Evolutionary conservation across 2,329 filamentous ascomycete genomes (phyloP).

Genomic region (Aciculosporium take): DNA sequence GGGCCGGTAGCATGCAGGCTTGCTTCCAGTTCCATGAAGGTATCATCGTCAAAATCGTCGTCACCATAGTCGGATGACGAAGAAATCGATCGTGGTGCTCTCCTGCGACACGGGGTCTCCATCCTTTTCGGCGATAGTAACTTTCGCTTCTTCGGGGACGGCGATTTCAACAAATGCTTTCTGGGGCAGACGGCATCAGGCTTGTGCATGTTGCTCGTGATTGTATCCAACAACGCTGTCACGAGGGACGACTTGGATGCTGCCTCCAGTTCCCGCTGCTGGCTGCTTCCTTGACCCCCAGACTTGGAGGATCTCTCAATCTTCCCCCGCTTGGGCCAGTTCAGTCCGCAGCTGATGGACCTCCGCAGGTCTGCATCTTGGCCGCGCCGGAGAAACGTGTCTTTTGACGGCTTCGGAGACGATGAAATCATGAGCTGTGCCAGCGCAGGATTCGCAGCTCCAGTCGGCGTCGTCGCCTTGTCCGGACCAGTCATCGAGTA

Average conservation of each 20-base stretch:
- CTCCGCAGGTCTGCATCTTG: conserved; percentile 35
- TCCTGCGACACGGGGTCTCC: conserved; percentile 11
- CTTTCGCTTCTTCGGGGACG: conserved; percentile 29
- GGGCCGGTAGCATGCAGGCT: conserved; percentile 17
- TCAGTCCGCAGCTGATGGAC: conserved; percentile 52
- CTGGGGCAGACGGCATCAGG: conserved; percentile 20
- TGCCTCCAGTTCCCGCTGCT: conserved; percentile 29
- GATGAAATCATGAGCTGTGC: conserved; percentile 56
- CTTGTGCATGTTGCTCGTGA: conserved; percentile 38
- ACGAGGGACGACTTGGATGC: conserved; percentile 42
- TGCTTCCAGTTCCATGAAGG: conserved; percentile 39
- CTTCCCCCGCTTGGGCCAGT: conserved; percentile 59
- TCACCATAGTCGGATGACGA: conserved; percentile 37
- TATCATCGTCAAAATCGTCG: conserved; percentile 45
- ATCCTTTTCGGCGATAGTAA: conserved; percentile 10
- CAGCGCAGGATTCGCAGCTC: conserved; percentile 41
- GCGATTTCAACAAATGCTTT: conserved; percentile 23
- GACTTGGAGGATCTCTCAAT: conserved; percentile 33
- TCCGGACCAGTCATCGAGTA: conserved; percentile 39
- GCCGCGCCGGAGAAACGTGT: conserved; percentile 26
- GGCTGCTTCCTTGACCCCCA: conserved; percentile 17
- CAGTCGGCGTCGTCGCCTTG: conserved; percentile 28
- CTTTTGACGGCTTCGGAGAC: conserved; percentile 46
- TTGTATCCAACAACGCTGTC: conserved; percentile 52
- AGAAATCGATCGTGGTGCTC: conserved; percentile 8